Evolutionary conservation across 1,284 basidiomycete genomes (phyloP).

Genomic region (Cryptococcus sp.): DNA sequence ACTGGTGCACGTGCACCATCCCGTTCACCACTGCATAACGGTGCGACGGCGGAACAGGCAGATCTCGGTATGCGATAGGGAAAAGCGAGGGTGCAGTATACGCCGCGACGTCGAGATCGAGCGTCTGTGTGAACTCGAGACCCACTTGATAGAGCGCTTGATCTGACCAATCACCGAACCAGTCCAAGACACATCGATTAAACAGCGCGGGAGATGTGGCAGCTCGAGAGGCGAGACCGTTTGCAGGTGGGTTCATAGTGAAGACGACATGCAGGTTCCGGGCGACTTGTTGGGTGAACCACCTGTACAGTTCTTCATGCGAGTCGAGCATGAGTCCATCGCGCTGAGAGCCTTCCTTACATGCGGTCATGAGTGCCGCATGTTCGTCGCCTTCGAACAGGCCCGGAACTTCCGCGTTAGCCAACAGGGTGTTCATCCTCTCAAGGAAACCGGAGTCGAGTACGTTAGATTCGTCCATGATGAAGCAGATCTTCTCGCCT

Average conservation of each 20-base stretch:
- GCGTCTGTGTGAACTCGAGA: slow-evolving; percentile 86
- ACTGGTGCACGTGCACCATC: slow-evolving; percentile 88
- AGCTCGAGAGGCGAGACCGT: slow-evolving; percentile 89
- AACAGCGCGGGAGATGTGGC: slow-evolving; percentile 97
- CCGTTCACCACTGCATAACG: slow-evolving; percentile 89
- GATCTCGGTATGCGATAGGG: slow-evolving; percentile 81
- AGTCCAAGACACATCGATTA: slow-evolving; percentile 96
- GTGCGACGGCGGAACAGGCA: slow-evolving; percentile 69
- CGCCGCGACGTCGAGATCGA: slow-evolving; percentile 82
- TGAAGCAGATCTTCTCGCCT: slow-evolving; percentile 98
- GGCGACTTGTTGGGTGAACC: slow-evolving; percentile 96
- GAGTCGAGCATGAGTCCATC: slow-evolving; percentile 98
- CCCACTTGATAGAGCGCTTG: slow-evolving; percentile 97
- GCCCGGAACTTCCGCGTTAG: slow-evolving; percentile 99
- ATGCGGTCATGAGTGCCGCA: slow-evolving; percentile 93
- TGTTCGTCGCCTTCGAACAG: slow-evolving; percentile 98
- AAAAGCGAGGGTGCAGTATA: slow-evolving; percentile 77
- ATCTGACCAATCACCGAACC: slow-evolving; percentile 98
- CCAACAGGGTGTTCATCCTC: slow-evolving; percentile 97
- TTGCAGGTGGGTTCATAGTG: slow-evolving; percentile 98
- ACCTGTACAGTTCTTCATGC: slow-evolving; percentile 92
- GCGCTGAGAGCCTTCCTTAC: slow-evolving; percentile 96
- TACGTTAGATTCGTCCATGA: slow-evolving; percentile 99
- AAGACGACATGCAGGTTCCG: slow-evolving; percentile 97
- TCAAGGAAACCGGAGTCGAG: slow-evolving; percentile 98